Percentiles rank a stretch among this genome's conserved stretches.
phyloP scores from a whole-genome alignment of 1,284 basidiomycete genomes.

The Hymenochaete sp. region DNA sequence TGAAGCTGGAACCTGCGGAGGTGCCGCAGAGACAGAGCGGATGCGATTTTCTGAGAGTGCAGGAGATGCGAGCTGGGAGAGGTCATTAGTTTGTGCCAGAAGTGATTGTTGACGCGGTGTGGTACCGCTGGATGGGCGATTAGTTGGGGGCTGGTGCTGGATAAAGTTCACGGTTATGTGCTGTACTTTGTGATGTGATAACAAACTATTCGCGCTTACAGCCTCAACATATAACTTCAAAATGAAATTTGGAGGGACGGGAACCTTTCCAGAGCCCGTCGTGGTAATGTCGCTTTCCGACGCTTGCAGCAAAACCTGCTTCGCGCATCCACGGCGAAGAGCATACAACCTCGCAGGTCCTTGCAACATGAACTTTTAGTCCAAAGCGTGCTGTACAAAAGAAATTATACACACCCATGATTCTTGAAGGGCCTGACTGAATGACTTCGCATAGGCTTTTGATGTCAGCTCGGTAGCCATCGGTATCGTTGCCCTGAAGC shows the following conservation, averaged over 20 bases:
- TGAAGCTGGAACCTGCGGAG: too few species aligned
- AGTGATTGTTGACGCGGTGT: neutral
- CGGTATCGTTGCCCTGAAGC: constrained; percentile 38
- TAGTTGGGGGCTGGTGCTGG: neutral
- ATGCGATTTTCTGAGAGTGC: neutral
- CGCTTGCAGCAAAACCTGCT: constrained; percentile 57
- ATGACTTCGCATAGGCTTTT: constrained; percentile 48
- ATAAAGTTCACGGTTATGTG: too few species aligned
- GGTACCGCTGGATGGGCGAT: neutral
- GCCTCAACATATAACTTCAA: constrained; percentile 29
- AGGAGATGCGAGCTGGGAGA: neutral
- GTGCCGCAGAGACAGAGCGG: too few species aligned
- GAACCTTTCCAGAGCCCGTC: constrained; percentile 28
- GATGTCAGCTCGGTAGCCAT: constrained; percentile 63
- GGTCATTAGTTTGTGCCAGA: neutral
- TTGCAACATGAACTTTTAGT: constrained; percentile 22
- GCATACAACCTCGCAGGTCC: constrained; percentile 63
- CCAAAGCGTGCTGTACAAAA: constrained; percentile 2
- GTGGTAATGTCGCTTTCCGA: constrained; percentile 30
- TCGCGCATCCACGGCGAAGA: constrained; percentile 59
- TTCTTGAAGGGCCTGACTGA: constrained; percentile 53
- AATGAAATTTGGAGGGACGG: constrained; percentile 26
- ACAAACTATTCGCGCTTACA: constrained; percentile 16
- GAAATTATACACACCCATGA: constrained; percentile 44
- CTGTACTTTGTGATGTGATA: too few species aligned